A percentile compares a stretch with the other conserved stretches of the same genome.
These are phyloP conservation scores for Eucalyptus lansdowneana DNA, from an alignment of 345 rosid species.

Conservation along the genomic window DNA sequence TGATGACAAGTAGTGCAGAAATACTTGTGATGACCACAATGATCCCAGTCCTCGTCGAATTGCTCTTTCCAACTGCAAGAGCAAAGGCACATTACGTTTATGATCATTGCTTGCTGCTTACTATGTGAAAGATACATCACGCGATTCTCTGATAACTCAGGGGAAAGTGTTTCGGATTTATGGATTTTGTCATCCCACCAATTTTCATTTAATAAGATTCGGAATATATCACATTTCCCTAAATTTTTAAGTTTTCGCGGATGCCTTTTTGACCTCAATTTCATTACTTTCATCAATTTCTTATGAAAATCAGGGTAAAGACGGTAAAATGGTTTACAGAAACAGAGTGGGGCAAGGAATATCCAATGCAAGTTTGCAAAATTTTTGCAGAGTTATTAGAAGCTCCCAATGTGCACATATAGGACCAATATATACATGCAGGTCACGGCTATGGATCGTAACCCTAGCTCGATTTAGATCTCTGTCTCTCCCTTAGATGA, in stretches of 20 bases:
- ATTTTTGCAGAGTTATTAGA: neutral
- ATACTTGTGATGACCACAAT: neutral
- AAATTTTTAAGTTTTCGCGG: neutral
- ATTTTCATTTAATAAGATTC: neutral
- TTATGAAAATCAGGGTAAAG: neutral
- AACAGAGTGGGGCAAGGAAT: neutral
- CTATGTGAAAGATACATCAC: neutral
- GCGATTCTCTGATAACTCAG: neutral
- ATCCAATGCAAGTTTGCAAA: neutral
- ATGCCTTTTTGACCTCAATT: neutral
- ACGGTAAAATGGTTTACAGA: neutral
- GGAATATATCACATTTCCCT: neutral
- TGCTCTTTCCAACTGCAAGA: neutral
- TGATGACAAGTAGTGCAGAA: neutral
- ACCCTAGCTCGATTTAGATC: neutral
- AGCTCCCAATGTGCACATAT: neutral
- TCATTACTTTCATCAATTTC: neutral
- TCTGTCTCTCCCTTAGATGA: too few species aligned
- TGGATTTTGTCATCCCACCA: neutral
- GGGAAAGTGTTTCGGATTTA: neutral
- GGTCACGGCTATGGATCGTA: neutral
- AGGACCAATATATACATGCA: neutral
- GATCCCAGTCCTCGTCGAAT: neutral
- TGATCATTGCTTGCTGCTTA: neutral
- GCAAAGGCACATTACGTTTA: neutral